A percentile compares a stretch with the other conserved stretches of the same genome.
Conservation (phyloP, 2,329 filamentous ascomycete species). For the Penicillium sp. region DNA sequence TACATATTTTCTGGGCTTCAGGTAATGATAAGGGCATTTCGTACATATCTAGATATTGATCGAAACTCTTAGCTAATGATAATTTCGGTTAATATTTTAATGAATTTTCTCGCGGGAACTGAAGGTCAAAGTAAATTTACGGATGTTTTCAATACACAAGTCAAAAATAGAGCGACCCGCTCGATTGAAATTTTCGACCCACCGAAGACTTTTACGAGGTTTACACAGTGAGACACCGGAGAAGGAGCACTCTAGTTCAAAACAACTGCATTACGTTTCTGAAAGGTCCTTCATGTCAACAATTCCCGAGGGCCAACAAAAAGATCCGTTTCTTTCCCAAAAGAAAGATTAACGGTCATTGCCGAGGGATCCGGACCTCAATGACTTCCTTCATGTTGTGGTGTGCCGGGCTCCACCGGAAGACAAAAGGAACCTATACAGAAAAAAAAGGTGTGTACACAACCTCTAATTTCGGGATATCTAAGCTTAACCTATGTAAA, state of each 20-base stretch:
- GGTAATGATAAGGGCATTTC: neutral
- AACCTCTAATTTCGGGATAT: neutral
- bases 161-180: neutral
- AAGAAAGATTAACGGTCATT: neutral
- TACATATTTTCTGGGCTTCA: neutral
- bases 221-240: neutral
- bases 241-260: neutral
- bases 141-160: neutral
- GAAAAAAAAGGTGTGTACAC: neutral
- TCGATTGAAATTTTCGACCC: neutral
- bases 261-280: neutral
- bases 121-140: neutral
- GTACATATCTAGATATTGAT: neutral
- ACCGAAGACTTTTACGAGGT: neutral
- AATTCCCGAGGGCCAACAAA: too few relatives aligned
- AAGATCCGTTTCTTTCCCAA: neutral
- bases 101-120: neutral
- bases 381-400: slow-evolving; percentile 11
- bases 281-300: neutral
- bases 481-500: neutral
- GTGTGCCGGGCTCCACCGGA: slow-evolving; percentile 4
- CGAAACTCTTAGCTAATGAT: neutral
- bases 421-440: slow-evolving; percentile 1
- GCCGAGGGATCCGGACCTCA: neutral
- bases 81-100: neutral